phyloP scores from a whole-genome alignment of 176 grass and related monocot species.

The Coix lacrymajobi region DNA sequence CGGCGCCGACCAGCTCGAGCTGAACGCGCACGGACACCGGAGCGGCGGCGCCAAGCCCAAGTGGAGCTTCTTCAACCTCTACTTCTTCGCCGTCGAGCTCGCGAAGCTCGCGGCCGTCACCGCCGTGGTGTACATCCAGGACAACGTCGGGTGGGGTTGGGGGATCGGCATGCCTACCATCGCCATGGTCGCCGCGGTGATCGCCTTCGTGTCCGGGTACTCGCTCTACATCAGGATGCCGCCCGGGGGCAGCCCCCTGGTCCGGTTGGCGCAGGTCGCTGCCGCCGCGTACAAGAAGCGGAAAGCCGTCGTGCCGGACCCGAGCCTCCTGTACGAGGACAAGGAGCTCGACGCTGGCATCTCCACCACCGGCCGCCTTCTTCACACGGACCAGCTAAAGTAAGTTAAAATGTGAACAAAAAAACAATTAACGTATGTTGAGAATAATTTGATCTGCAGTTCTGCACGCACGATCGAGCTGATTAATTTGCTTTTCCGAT shows the following conservation, averaged over 20 bases:
- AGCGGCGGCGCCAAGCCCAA: slow-evolving; percentile 1
- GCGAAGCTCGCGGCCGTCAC: slow-evolving; percentile 50
- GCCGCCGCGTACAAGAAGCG: slow-evolving; percentile 47
- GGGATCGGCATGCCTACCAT: slow-evolving; percentile 49
- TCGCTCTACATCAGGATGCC: slow-evolving; percentile 39
- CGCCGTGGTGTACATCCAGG: slow-evolving; percentile 54
- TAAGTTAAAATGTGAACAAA: slow-evolving; percentile 15
- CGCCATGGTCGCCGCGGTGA: slow-evolving; percentile 27
- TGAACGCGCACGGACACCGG: slow-evolving; percentile 9
- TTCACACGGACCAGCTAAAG: slow-evolving; percentile 69
- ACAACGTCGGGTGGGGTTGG: slow-evolving; percentile 65
- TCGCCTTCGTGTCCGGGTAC: slow-evolving; percentile 45
- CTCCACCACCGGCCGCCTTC: slow-evolving; percentile 45
- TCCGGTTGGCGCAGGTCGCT: slow-evolving; percentile 41
- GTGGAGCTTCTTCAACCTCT: slow-evolving; percentile 69
- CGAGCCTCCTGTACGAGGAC: slow-evolving; percentile 50
- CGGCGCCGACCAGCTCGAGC: slow-evolving; percentile 73
- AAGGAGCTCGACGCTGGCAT: slow-evolving; percentile 62
- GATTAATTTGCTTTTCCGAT: neutral
- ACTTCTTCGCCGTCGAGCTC: slow-evolving; percentile 52
- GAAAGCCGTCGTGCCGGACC: slow-evolving; percentile 25
- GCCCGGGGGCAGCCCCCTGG: slow-evolving; percentile 51
- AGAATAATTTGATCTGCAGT: neutral
- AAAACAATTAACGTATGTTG: neutral
- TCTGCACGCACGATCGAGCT: neutral